A percentile compares a stretch with the other conserved stretches of the same genome.
phyloP scores from a whole-genome alignment of 208 protist genomes.

The Trypanosoma avium region DNA sequence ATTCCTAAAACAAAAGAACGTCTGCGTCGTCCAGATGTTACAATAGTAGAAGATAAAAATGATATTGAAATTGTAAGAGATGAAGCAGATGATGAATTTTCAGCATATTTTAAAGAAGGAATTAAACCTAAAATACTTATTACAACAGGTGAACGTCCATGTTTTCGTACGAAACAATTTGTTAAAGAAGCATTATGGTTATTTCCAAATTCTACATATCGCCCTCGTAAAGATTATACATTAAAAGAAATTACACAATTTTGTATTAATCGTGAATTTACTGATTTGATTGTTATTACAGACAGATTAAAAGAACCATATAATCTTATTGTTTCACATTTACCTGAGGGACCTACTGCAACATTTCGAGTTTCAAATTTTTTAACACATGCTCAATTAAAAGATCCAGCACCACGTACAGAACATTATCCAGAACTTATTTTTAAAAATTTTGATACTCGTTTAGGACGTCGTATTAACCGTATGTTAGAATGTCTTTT shows the following conservation, averaged over 20 bases:
- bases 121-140: slow-evolving; percentile 83
- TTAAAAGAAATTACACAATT: slow-evolving; percentile 92
- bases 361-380: slow-evolving; percentile 90
- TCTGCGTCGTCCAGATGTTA: slow-evolving; percentile 68
- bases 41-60: slow-evolving; percentile 70
- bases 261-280: slow-evolving; percentile 87
- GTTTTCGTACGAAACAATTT: slow-evolving; percentile 80
- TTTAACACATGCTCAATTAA: slow-evolving; percentile 73
- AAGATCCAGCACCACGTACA: slow-evolving; percentile 78
- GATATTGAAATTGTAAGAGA: slow-evolving; percentile 82
- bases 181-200: slow-evolving; percentile 90
- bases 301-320: slow-evolving; percentile 86
- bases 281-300: slow-evolving; percentile 88
- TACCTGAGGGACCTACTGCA: slow-evolving; percentile 89
- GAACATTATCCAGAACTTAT: slow-evolving; percentile 94
- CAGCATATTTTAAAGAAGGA: slow-evolving; percentile 65
- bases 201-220: slow-evolving; percentile 87
- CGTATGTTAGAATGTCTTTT: slow-evolving; percentile 91
- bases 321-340: slow-evolving; percentile 87
- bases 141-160: slow-evolving; percentile 88
- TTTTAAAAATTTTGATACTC: slow-evolving; percentile 93
- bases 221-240: slow-evolving; percentile 86
- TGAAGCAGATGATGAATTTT: slow-evolving; percentile 91
- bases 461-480: slow-evolving; percentile 84
- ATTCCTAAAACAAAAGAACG: slow-evolving; percentile 90